These are phyloP conservation scores for Alternaria ethzedia DNA, from an alignment of 2,329 filamentous ascomycete genomes.

Conservation along the genomic window DNA sequence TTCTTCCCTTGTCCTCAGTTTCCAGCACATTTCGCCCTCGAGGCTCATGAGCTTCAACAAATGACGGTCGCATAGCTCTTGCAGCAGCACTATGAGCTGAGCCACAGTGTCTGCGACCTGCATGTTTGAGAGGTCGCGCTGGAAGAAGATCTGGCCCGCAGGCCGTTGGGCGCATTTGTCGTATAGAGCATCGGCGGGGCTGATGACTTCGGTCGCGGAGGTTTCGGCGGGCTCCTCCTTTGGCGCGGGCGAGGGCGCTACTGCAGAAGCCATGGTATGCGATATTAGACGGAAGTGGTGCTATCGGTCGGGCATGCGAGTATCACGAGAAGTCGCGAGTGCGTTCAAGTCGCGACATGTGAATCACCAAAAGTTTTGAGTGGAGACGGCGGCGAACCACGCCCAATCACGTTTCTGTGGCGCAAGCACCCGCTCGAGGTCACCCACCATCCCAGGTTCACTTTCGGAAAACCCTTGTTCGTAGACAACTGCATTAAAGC, in stretches of 20 bases:
- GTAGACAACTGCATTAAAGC: not conserved
- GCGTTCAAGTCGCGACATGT: constrained; percentile 7
- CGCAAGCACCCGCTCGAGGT: not conserved
- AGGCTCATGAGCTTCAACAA: constrained; percentile 48
- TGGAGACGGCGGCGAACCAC: not conserved
- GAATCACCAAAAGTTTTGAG: constrained; percentile 10
- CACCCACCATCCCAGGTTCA: not conserved
- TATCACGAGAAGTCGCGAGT: constrained; percentile 5
- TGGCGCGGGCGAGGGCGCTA: constrained; percentile 21
- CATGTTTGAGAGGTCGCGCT: constrained; percentile 48
- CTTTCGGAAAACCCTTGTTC: not conserved
- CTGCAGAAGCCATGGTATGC: constrained; percentile 32
- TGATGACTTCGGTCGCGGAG: constrained; percentile 16
- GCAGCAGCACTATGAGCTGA: constrained; percentile 40
- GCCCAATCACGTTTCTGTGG: constrained; percentile 1
- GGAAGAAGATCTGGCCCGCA: constrained; percentile 48
- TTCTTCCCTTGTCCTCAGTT: constrained; percentile 42
- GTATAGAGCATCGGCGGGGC: constrained; percentile 45
- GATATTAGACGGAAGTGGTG: constrained; percentile 9
- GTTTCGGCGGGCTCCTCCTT: constrained; percentile 24
- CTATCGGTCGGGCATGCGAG: constrained; percentile 29
- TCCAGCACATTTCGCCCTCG: constrained; percentile 47
- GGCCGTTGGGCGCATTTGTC: constrained; percentile 45
- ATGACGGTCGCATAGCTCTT: constrained; percentile 43
- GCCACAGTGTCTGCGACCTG: constrained; percentile 43